Evolutionary conservation across 2,329 filamentous ascomycete genomes (phyloP).

Genomic region (Neonectria neomacrospora): DNA sequence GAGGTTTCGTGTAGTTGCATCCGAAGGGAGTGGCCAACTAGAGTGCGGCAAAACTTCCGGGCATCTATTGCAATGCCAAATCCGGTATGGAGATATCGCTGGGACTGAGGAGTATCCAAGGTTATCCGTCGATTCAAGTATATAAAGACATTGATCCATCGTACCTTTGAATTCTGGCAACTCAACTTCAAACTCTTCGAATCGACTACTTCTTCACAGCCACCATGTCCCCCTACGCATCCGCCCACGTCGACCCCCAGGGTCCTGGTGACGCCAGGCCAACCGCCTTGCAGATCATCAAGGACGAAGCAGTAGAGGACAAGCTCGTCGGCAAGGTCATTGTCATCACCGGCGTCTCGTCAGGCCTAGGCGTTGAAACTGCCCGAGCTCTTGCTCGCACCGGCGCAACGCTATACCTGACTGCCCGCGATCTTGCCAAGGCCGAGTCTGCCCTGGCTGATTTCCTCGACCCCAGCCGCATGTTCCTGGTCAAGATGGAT

Average conservation of each 20-base stretch:
- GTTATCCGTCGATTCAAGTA: background rate
- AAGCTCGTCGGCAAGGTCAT: constrained; percentile 49
- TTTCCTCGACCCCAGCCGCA: constrained; percentile 13
- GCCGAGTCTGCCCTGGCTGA: constrained; percentile 43
- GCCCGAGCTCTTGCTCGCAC: constrained; percentile 50
- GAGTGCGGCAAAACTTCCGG: background rate
- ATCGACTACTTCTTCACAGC: background rate
- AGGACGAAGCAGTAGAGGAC: constrained; percentile 43
- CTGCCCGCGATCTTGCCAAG: constrained; percentile 49
- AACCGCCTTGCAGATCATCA: constrained; percentile 48
- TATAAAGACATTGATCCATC: background rate
- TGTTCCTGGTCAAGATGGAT: constrained; percentile 7
- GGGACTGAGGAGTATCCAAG: background rate
- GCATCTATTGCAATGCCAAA: background rate
- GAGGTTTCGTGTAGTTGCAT: background rate
- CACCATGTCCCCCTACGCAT: constrained; percentile 32
- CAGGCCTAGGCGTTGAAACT: constrained; percentile 53
- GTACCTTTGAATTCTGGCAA: background rate
- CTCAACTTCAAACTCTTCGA: background rate
- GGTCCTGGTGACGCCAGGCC: constrained; percentile 48
- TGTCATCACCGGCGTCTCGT: constrained; percentile 52
- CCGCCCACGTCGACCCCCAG: constrained; percentile 28
- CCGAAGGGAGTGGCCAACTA: background rate
- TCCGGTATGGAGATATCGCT: background rate
- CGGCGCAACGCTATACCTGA: constrained; percentile 51